Percentiles rank a stretch among this genome's conserved stretches.
Evolutionary conservation across 768 basidiomycete species (phyloP).

Genomic region (Aureoboletus auriporus): DNA sequence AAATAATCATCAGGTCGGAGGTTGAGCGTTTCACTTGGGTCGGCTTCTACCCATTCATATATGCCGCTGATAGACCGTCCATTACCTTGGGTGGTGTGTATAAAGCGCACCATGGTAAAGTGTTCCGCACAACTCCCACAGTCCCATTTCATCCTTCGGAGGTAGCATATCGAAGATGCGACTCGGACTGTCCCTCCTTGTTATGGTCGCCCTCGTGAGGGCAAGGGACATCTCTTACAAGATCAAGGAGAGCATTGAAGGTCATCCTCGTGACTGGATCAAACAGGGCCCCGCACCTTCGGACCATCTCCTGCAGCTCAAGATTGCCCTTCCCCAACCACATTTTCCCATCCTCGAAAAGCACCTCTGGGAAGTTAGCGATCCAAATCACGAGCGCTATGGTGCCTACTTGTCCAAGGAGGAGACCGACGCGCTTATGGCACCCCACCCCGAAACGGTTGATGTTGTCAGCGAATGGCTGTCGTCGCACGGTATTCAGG

Average conservation of each 20-base stretch:
- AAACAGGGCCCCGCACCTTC: constrained; percentile 40
- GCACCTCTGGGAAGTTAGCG: constrained; percentile 54
- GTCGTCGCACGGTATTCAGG: constrained; percentile 46
- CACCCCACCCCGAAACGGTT: constrained; percentile 52
- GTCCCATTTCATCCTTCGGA: no score
- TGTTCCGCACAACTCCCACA: no score
- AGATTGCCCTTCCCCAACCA: constrained; percentile 55
- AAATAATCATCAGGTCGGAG: no score
- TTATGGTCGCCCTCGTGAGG: constrained; percentile 4
- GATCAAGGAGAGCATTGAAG: constrained; percentile 48
- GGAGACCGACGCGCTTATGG: constrained; percentile 58
- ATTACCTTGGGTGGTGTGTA: no score
- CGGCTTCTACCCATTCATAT: no score
- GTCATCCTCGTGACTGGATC: constrained; percentile 47
- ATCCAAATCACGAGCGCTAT: constrained; percentile 52
- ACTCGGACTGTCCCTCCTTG: no score
- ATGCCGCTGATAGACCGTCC: no score
- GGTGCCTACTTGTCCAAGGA: constrained; percentile 58
- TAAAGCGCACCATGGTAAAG: no score
- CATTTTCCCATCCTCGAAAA: constrained; percentile 48
- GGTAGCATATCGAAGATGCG: no score
- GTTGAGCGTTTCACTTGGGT: no score
- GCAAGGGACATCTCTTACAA: constrained; percentile 16
- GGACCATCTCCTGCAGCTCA: constrained; percentile 46
- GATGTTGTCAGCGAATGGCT: constrained; percentile 61